Evolutionary conservation across 306 rosid species (phyloP).

Genomic region (Prunus mume): DNA sequence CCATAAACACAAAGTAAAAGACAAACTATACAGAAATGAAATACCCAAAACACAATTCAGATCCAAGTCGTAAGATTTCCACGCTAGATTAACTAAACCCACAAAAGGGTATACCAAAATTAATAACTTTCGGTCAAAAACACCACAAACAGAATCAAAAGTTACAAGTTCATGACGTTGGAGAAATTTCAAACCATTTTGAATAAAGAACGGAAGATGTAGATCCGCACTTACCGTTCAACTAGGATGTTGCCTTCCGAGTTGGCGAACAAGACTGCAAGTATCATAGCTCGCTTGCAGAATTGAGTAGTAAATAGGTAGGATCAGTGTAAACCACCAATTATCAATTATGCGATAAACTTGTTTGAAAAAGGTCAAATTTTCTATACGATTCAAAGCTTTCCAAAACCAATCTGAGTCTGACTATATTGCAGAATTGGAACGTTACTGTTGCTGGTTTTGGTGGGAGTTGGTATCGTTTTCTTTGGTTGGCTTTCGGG

Average conservation of each 20-base stretch:
- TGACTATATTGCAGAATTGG: background rate
- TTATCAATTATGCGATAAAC: background rate
- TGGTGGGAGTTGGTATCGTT: no score
- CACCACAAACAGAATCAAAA: background rate
- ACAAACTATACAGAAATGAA: background rate
- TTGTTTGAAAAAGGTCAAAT: background rate
- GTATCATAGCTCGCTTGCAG: constrained; percentile 41
- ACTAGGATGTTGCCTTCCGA: constrained; percentile 78
- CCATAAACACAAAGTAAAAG: background rate
- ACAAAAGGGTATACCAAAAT: background rate
- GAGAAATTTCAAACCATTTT: background rate
- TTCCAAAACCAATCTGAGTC: no score
- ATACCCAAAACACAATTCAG: background rate
- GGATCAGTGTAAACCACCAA: background rate
- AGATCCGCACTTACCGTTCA: constrained; percentile 58
- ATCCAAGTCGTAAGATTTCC: background rate
- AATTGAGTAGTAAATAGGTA: background rate
- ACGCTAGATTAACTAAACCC: background rate
- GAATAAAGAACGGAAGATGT: constrained; percentile 1
- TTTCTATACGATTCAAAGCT: background rate
- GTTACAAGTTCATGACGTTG: background rate
- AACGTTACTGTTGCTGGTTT: background rate
- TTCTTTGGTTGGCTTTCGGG: no score
- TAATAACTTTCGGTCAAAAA: background rate
- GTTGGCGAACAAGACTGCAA: constrained; percentile 68